Evolutionary conservation across 179 eudicot genomes (phyloP), one percentile per base, ranked within the genome.

Genomic region (Amaranthus tricolor): DNA sequence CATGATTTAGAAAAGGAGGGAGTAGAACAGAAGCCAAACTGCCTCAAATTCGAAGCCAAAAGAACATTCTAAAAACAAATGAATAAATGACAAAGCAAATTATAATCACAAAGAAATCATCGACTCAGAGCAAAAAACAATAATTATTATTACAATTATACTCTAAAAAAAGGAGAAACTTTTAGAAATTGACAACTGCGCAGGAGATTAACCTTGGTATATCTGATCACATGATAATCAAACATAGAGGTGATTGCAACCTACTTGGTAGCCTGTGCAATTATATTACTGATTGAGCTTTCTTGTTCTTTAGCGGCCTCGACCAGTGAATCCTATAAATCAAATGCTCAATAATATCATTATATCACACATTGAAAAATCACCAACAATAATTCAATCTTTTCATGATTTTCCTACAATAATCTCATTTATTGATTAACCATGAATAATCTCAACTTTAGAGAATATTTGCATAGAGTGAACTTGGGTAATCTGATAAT

Each of bases 221-320:
- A 44, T 55, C 16, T 5, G 24, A 44, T 63, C 50, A 57, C 12
- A 50, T 20, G 56, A 55, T 56, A 10, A 55, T 12, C 55, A 13
- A 9, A 19, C 63, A 43, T 56, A 44, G 15, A 12, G 9, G 9
- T 14, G 55, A 65, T 50, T 49, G 24, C 63, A 64, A 50, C 73
- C 83, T 82, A 94, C 80, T 94, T 94, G 62, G 98, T 94, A 40
- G 96, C 98, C 83, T 94, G 98, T 48, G 93, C 93, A 76, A 94
- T 92, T 70, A 92, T 92, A 79, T 92, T 90, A 83, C 97, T 94
- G 48, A 94, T 83, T 24, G 98, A 90, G 83, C 85, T 85, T 55
- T 90, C 96, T 78, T 94, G 89, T 77, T 94, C 98, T 81, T 92
- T 94, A 16, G 96, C 98, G 40, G 86, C 88, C 71, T 94, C 98